Percentiles rank a stretch among this genome's conserved stretches.
These are phyloP conservation scores for Phaseolus lunatus DNA, from an alignment of 306 rosid species.

Conservation along the genomic window DNA sequence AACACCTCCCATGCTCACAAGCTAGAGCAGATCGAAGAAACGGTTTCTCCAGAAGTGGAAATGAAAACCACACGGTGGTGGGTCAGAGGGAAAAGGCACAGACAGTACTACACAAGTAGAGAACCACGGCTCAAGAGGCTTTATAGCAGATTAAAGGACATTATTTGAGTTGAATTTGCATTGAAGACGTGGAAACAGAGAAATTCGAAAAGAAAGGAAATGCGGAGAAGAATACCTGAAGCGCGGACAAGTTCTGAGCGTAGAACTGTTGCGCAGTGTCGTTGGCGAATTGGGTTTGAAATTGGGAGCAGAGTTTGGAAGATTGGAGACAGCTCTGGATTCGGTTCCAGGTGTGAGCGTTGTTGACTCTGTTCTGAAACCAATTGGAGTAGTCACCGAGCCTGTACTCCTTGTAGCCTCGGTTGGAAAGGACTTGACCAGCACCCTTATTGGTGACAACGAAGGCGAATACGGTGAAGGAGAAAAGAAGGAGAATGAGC, in stretches of 20 bases:
- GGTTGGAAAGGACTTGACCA: slow-evolving; percentile 47
- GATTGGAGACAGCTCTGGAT: slow-evolving; percentile 64
- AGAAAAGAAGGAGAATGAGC: slow-evolving; percentile 62
- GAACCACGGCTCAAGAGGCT: no score
- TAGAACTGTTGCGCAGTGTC: slow-evolving; percentile 47
- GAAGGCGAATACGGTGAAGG: slow-evolving; percentile 66
- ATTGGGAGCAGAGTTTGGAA: slow-evolving; percentile 55
- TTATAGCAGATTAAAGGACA: no score
- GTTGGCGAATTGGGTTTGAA: slow-evolving; percentile 22
- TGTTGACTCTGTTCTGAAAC: slow-evolving; percentile 72
- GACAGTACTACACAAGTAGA: no score
- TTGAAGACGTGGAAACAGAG: no score
- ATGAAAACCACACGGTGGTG: no score
- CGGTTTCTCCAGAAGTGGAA: no score
- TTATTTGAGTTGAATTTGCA: no score
- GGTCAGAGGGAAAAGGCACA: no score
- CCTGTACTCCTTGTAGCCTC: slow-evolving; percentile 73
- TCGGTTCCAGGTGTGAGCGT: slow-evolving; percentile 54
- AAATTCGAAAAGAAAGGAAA: no score
- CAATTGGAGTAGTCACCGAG: slow-evolving; percentile 79
- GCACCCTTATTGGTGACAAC: slow-evolving; percentile 80
- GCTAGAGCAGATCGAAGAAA: no score
- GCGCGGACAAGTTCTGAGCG: slow-evolving; percentile 54
- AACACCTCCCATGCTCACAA: no score
- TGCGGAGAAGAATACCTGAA: slow-evolving; percentile 61